Evolutionary conservation across 176 grass and related monocot species (phyloP), one percentile per base, ranked within the genome.

Genomic region (Carex pumila): DNA sequence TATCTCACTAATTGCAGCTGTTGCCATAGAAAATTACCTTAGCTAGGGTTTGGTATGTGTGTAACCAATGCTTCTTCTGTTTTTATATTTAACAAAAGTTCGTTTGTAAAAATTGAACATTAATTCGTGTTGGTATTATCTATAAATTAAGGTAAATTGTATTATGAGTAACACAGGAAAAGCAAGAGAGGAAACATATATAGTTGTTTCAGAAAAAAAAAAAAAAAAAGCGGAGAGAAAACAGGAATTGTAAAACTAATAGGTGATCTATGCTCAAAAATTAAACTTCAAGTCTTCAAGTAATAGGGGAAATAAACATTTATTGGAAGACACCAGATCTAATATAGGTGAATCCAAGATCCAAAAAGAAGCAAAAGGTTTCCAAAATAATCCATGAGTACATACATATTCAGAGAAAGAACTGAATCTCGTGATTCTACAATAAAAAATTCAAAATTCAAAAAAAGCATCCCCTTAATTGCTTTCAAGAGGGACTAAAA

Each of bases 1-100:
- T 47, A 96, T 99, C 93, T 99, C 93, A 80, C 97, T 93, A 64
- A 99, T 96, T 85, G 89, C 89, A 2, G 91, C 93, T 83, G 92
- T 84, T 81, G 87, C 97, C 96, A 84, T 60, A 47, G 4, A 9
- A 58, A 37, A 37, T 7, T 61, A 41, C 22, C 13, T 9, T 56
- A 78, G 52, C 52, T 78, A 78, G 73, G 72, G 49, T 75, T 53
- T 14, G 17, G 13, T 57, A 53, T 53, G 21, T 53, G 21, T 50
- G 45, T 53, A 74, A 74, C 12, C 30, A 75, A 54, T 54, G 71
- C 49, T 5, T 22, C 41, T 29, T 21, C 19, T 54, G 30, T 12
- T 75, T 75, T 31, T 78, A 0, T 56, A 18, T 32, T 9, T 14
- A 56, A 52, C 25, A 57, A 77, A 32, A 57, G 17, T 57, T 34